Conservation (phyloP, 164 flowering plant species). For the Nymphaea thermarum region DNA sequence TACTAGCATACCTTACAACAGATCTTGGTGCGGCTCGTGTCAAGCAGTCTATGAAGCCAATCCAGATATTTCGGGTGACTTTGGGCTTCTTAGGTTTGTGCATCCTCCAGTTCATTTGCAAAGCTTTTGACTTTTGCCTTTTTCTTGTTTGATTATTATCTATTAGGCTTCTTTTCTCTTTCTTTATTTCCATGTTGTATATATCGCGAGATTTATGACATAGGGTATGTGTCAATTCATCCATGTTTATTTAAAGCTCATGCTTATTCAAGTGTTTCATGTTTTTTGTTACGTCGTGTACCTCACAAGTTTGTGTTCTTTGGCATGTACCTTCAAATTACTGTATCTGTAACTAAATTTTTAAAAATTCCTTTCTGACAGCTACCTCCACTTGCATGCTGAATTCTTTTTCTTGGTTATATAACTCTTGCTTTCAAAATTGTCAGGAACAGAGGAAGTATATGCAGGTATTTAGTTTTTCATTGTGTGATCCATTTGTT, state of each 20-base stretch:
- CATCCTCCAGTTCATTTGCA: neutral
- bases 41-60: constrained; percentile 53
- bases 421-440: neutral
- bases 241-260: too few species aligned
- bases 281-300: too few species aligned
- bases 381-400: too few species aligned
- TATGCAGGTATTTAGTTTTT: constrained; percentile 45
- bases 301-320: too few species aligned
- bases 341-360: too few species aligned
- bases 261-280: too few species aligned
- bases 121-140: neutral
- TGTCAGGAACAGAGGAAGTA: constrained; percentile 53
- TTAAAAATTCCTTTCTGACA: too few species aligned
- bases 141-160: neutral
- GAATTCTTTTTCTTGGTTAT: too few species aligned
- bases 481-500: constrained; percentile 41
- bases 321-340: too few species aligned
- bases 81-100: constrained; percentile 67
- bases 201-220: too few species aligned
- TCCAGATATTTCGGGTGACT: constrained; percentile 68
- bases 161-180: neutral
- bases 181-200: too few species aligned
- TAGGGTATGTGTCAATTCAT: too few species aligned
- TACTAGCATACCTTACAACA: constrained; percentile 57
- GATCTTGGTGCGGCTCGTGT: constrained; percentile 34